Conservation (phyloP, 257 asterid species). For the Fraxinus pennsylvanica region DNA sequence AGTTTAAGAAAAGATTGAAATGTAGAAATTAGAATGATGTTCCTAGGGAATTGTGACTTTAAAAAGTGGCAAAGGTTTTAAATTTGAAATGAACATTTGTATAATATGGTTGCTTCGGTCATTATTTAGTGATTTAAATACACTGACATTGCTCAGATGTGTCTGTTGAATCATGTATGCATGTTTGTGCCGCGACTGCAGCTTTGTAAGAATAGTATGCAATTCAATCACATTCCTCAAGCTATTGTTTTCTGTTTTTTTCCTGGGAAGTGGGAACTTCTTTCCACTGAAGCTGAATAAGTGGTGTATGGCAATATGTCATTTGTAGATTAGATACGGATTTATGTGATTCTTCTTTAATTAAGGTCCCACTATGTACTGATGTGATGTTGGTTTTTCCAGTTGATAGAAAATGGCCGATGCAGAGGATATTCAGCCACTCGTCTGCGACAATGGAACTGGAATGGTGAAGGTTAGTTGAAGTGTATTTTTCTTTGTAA, state of each 20-base stretch:
- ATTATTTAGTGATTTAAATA: neutral
- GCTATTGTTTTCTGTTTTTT: too few relatives aligned
- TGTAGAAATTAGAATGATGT: too few relatives aligned
- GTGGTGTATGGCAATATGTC: neutral
- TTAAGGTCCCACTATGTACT: neutral
- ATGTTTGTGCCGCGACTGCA: neutral
- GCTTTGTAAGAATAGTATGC: neutral
- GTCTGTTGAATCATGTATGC: neutral
- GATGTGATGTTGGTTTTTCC: neutral
- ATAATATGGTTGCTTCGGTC: neutral
- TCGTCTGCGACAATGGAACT: constrained; percentile 20
- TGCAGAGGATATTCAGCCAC: neutral
- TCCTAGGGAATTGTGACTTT: neutral
- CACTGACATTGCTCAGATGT: neutral
- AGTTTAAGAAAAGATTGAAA: too few relatives aligned
- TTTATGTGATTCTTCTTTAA: too few relatives aligned
- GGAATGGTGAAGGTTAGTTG: constrained; percentile 18
- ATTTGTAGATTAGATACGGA: too few relatives aligned
- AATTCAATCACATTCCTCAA: neutral
- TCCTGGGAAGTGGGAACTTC: too few relatives aligned
- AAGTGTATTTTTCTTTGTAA: too few relatives aligned
- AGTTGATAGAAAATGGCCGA: neutral
- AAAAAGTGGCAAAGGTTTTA: neutral
- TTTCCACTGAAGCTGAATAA: neutral
- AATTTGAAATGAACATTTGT: neutral